Evolutionary conservation across 345 rosid genomes (phyloP), one percentile per base, ranked within the genome.

Genomic region (Moringa oleifera): DNA sequence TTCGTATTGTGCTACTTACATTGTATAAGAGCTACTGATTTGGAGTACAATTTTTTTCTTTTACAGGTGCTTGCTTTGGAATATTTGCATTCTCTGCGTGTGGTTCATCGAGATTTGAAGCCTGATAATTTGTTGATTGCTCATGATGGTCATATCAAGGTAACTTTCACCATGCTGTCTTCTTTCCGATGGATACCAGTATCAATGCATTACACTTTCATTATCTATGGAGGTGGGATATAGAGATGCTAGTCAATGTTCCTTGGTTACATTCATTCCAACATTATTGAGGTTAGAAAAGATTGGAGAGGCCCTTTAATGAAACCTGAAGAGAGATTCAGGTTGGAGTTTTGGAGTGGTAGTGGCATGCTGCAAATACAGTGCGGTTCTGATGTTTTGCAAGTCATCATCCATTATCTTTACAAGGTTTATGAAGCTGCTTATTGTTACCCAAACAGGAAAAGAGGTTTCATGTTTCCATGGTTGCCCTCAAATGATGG

Each of bases 11-110:
- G 6, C 54, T 18, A 4, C 23, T 16, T 62, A 23, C 8, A 16
- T 45, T 13, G 24, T 55, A 60, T 23, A 45, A 20, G 63, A 54
- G 45, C 22, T 53, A 57, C 47, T 66, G 0, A 12, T 37, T 47
- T 36, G 58, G 62, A 56, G 28, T n/a, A 51, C 65, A 20, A 47
- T 65, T 62, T 51, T 65, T 4, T 57, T 45, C 21, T n/a, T n/a
- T n/a, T n/a, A n/a, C 73, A 95, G 99, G 99, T 95, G 61, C 99
- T 95, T 77, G 99, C 96, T 55, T 67, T 88, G 77, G 96, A 88
- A 72, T 88, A 88, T 69, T 75, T 88, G 62, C 96, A 88, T 68
- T 88, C 96, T 21, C 67, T 80, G 63, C 77, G 77, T 28, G 90
- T 88, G 66, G 92, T 88, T 77, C 96, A 88, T 77, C 92, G 96